Conservation (phyloP, 306 rosid species). For the Gastrolobium villosum region DNA sequence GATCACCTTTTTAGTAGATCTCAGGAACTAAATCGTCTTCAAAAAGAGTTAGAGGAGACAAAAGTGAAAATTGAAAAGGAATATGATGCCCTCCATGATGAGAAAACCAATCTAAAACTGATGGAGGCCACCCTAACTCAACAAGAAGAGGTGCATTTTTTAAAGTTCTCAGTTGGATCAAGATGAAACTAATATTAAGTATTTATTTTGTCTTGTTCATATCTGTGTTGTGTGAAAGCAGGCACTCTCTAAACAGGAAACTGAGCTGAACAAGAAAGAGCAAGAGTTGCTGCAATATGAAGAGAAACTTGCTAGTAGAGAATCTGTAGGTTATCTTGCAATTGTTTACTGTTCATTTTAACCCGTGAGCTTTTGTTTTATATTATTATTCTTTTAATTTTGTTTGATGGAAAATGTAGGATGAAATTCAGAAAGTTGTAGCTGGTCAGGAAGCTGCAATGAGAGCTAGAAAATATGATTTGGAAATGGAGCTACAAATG, state of each 20-base stretch:
- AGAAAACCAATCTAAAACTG: conserved; percentile 71
- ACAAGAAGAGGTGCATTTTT: conserved; percentile 75
- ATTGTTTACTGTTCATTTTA: conserved; percentile 37
- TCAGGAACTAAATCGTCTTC: conserved; percentile 73
- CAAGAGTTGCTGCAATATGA: conserved; percentile 72
- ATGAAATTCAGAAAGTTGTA: conserved; percentile 66
- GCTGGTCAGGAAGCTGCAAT: conserved; percentile 73
- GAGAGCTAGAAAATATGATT: conserved; percentile 65
- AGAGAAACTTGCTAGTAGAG: conserved; percentile 72
- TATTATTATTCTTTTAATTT: conserved; percentile 21
- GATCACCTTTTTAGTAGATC: conserved; percentile 69
- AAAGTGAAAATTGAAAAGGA: conserved; percentile 66
- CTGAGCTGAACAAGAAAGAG: conserved; percentile 71
- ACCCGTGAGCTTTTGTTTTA: conserved; percentile 4
- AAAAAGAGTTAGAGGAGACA: conserved; percentile 76
- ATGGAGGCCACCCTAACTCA: conserved; percentile 61
- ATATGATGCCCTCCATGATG: conserved; percentile 62
- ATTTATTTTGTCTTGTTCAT: conserved; percentile 43
- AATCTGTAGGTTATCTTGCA: conserved; percentile 67
- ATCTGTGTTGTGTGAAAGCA: conserved; percentile 50
- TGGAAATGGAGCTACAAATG: conserved; percentile 79
- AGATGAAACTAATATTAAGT: conserved; percentile 31
- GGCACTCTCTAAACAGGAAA: conserved; percentile 69
- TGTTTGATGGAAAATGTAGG: conserved; percentile 62
- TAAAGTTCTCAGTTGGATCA: conserved; percentile 38